A percentile compares a stretch with the other conserved stretches of the same genome.
Conservation (phyloP, 2,329 filamentous ascomycete species). For the Apiospora sp. region DNA sequence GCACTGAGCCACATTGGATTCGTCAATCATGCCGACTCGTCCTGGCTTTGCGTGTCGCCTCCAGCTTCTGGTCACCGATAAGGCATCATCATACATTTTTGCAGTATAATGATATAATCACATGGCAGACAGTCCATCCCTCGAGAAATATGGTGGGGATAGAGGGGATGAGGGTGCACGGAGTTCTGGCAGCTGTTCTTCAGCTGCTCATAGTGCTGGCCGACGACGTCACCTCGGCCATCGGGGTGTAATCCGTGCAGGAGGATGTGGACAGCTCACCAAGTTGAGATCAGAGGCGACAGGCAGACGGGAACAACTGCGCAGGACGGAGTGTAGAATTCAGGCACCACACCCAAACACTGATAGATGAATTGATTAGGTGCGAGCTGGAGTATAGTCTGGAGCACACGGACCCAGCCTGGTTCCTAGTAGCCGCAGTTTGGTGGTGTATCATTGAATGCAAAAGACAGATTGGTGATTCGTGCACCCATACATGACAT, state of each 20-base stretch:
- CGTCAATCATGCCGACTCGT: background rate
- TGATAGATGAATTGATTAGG: background rate
- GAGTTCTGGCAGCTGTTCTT: background rate
- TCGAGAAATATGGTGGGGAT: background rate
- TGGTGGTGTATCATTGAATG: background rate
- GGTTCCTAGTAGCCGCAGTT: background rate
- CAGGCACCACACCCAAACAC: background rate
- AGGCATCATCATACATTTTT: background rate
- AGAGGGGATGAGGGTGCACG: background rate
- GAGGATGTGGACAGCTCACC: conserved; percentile 19
- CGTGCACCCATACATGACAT: background rate
- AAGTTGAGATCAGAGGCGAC: background rate
- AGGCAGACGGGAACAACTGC: background rate
- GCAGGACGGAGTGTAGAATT: background rate
- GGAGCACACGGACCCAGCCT: background rate
- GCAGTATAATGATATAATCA: background rate
- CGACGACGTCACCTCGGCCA: background rate
- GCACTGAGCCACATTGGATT: background rate
- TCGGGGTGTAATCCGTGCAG: background rate
- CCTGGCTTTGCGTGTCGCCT: background rate
- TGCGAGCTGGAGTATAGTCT: background rate
- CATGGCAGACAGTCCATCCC: background rate
- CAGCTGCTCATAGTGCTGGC: background rate
- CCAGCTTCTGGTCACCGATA: background rate
- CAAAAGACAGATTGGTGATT: background rate